phyloP scores from a whole-genome alignment of 2,329 filamentous ascomycete genomes.

The Mycosphaerelloides madeirae region DNA sequence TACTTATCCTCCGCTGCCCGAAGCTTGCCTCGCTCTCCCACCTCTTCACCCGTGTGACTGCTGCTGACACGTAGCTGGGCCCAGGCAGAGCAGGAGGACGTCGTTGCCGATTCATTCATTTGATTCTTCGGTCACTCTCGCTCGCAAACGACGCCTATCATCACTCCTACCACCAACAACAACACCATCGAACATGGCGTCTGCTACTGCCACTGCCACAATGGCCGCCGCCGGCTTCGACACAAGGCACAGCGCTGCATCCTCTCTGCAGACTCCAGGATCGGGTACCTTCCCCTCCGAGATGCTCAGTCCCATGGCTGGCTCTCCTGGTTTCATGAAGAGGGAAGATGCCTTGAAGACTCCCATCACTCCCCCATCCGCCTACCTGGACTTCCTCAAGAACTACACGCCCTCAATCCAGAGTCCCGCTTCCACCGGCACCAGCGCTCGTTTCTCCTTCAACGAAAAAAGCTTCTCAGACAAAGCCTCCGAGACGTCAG shows the following conservation, averaged over 20 bases:
- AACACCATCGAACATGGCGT: conserved; percentile 22
- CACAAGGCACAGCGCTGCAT: conserved; percentile 35
- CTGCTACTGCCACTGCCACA: conserved; percentile 30
- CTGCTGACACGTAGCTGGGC: conserved; percentile 24
- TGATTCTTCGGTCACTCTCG: conserved; percentile 27
- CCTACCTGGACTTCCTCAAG: conserved; percentile 91
- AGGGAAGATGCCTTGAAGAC: conserved; percentile 65
- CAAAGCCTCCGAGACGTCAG: conserved; percentile 19
- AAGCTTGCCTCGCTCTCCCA: conserved; percentile 7
- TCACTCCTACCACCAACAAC: too few relatives aligned
- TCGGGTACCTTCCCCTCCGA: conserved; percentile 55
- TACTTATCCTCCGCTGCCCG: too few relatives aligned
- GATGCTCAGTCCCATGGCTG: conserved; percentile 61
- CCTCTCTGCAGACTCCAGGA: conserved; percentile 51
- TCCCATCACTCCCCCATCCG: conserved; percentile 82
- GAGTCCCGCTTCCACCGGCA: conserved; percentile 60
- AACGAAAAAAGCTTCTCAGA: conserved; percentile 36
- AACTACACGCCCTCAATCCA: conserved; percentile 66
- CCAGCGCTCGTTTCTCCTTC: conserved; percentile 49
- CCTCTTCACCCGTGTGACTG: conserved; percentile 16
- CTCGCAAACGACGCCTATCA: conserved; percentile 23
- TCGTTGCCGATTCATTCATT: conserved; percentile 29
- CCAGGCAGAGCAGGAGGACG: conserved; percentile 14
- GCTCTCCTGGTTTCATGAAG: conserved; percentile 61
- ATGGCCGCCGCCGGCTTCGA: conserved; percentile 33